Evolutionary conservation across 2,329 filamentous ascomycete species (phyloP).

Genomic region (Colletotrichum simmondsii): DNA sequence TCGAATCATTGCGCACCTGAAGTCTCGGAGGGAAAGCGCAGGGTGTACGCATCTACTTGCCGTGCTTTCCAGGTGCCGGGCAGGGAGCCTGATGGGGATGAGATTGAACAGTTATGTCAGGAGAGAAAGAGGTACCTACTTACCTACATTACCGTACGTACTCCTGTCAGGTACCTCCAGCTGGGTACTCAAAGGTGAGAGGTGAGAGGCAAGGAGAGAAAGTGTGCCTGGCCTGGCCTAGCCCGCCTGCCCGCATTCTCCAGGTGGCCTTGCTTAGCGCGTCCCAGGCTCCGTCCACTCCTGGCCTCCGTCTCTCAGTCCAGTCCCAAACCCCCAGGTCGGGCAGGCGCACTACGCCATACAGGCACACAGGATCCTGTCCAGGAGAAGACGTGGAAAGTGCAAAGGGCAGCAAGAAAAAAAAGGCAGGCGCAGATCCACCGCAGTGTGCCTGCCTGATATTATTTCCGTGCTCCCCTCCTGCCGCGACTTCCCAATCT

Average conservation of each 20-base stretch:
- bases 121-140: too few relatives aligned
- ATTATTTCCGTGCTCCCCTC: background rate
- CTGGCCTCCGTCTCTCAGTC: slow-evolving; percentile 8
- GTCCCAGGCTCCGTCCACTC: slow-evolving; percentile 15
- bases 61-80: background rate
- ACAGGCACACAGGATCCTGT: too few relatives aligned
- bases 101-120: background rate
- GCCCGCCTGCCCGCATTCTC: background rate
- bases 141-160: too few relatives aligned
- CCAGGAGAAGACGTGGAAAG: background rate
- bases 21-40: background rate
- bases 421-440: background rate
- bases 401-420: background rate
- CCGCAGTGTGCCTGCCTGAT: background rate
- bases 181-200: background rate
- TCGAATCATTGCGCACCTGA: background rate
- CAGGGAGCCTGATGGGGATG: background rate
- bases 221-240: background rate
- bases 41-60: background rate
- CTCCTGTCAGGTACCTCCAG: background rate
- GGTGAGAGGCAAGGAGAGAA: background rate
- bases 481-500: background rate
- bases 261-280: background rate
- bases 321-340: background rate
- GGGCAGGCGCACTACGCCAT: background rate